phyloP scores from a whole-genome alignment of 1,139 yeast genomes.

The Scheffersomyces parashehatae region DNA sequence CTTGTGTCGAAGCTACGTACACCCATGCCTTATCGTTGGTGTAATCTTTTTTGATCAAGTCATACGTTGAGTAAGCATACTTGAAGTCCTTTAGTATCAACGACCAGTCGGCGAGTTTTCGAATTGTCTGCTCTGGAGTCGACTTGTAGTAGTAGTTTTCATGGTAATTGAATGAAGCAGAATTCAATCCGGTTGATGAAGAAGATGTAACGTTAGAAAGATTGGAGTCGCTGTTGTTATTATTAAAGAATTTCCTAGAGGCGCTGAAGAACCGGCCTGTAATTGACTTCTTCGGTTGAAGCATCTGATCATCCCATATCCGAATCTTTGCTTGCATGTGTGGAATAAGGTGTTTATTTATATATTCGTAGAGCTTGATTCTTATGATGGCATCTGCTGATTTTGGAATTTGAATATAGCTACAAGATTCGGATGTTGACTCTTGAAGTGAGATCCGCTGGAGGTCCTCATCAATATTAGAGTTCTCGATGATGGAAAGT shows the following conservation, averaged over 20 bases:
- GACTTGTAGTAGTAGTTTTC: conserved; percentile 57
- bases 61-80: conserved; percentile 83
- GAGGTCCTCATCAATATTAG: conserved; percentile 58
- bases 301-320: conserved; percentile 75
- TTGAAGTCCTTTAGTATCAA: conserved; percentile 86
- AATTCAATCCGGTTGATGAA: conserved; percentile 5
- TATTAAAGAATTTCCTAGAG: conserved; percentile 57
- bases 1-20: conserved; percentile 82
- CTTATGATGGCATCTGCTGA: conserved; percentile 43
- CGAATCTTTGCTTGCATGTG: conserved; percentile 76
- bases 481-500: conserved; percentile 32
- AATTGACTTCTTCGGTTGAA: conserved; percentile 68
- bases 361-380: conserved; percentile 50
- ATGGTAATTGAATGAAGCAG: conserved; percentile 38
- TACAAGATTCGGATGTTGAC: conserved; percentile 14
- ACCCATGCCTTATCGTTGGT: conserved; percentile 79
- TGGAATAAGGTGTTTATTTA: conserved; percentile 62
- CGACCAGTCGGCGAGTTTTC: conserved; percentile 91
- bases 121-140: conserved; percentile 70
- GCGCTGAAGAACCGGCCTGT: conserved; percentile 75
- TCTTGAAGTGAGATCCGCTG: conserved; percentile 38
- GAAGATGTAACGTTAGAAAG: conserved; percentile 5
- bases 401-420: conserved; percentile 26
- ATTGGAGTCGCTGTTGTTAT: conserved; percentile 13
- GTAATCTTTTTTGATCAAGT: conserved; percentile 76